phyloP scores from a whole-genome alignment of 768 basidiomycete genomes.

The Goffeauzyma gilvescens region DNA sequence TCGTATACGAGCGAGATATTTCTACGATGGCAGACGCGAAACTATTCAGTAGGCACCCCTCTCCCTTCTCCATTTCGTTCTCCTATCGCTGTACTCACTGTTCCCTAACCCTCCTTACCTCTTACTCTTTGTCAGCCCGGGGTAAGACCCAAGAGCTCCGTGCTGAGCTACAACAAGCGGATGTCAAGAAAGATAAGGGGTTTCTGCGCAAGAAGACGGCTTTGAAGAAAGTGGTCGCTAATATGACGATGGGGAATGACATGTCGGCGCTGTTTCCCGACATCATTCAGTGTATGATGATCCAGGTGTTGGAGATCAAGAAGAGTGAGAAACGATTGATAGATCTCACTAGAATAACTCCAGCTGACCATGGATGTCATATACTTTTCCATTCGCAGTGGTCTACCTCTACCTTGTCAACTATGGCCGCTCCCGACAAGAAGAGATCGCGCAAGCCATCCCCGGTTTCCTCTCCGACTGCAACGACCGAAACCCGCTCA shows the following conservation, averaged over 20 bases:
- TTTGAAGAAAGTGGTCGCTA: slow-evolving; percentile 92
- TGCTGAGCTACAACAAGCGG: slow-evolving; percentile 68
- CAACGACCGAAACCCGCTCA: slow-evolving; percentile 84
- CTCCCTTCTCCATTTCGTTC: not conserved
- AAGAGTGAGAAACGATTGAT: slow-evolving; percentile 93
- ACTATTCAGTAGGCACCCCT: slow-evolving; percentile 33
- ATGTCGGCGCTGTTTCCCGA: slow-evolving; percentile 94
- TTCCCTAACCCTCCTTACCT: not conserved
- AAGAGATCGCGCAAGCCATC: slow-evolving; percentile 79
- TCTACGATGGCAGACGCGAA: slow-evolving; percentile 34
- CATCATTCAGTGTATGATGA: slow-evolving; percentile 83
- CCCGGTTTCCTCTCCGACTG: slow-evolving; percentile 85
- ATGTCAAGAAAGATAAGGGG: slow-evolving; percentile 88
- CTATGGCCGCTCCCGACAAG: slow-evolving; percentile 82
- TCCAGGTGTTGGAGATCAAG: slow-evolving; percentile 90
- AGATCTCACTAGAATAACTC: not conserved
- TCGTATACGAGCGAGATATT: too few species aligned
- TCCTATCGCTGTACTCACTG: not conserved
- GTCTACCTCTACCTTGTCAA: slow-evolving; percentile 94
- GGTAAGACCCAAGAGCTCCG: slow-evolving; percentile 52
- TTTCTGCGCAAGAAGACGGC: slow-evolving; percentile 80
- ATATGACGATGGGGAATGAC: slow-evolving; percentile 99
- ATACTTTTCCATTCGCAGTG: slow-evolving; percentile 40
- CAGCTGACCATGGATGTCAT: not conserved
- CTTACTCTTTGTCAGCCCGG: slow-evolving; percentile 22